Conservation (phyloP, 805 yeast species). For the Saccharomyces mikatae region DNA sequence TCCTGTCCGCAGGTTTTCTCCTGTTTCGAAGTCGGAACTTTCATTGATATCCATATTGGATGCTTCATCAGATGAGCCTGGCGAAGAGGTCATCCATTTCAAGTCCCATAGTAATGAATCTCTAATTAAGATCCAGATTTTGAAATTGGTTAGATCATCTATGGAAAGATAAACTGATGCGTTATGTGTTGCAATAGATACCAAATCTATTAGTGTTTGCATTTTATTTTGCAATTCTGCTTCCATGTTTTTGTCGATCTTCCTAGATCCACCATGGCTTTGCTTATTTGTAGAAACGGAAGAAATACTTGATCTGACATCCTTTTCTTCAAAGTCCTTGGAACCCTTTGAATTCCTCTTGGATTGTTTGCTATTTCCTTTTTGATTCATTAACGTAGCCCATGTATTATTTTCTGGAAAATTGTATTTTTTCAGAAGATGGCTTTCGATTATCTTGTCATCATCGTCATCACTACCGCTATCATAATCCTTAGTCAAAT, state of each 20-base stretch:
- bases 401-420: constrained; percentile 27
- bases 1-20: background rate
- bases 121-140: constrained; percentile 28
- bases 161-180: constrained; percentile 26
- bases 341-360: constrained; percentile 1
- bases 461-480: constrained; percentile 13
- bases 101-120: constrained; percentile 30
- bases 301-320: background rate
- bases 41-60: background rate
- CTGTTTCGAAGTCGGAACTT: constrained; percentile 1
- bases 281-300: background rate
- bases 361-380: constrained; percentile 5
- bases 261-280: background rate
- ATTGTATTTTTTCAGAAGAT: constrained; percentile 25
- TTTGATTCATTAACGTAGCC: constrained; percentile 23
- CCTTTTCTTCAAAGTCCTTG: background rate
- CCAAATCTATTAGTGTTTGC: constrained; percentile 20
- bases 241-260: constrained; percentile 7
- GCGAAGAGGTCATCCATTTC: constrained; percentile 4
- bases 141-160: constrained; percentile 26
- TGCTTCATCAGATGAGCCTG: constrained; percentile 1
- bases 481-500: constrained; percentile 2
- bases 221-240: constrained; percentile 10
- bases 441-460: constrained; percentile 2
- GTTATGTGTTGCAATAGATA: constrained; percentile 27